A percentile compares a stretch with the other conserved stretches of the same genome.
These are phyloP conservation scores for Vitis labrusca DNA, from an alignment of 164 flowering plant species.

Conservation along the genomic window DNA sequence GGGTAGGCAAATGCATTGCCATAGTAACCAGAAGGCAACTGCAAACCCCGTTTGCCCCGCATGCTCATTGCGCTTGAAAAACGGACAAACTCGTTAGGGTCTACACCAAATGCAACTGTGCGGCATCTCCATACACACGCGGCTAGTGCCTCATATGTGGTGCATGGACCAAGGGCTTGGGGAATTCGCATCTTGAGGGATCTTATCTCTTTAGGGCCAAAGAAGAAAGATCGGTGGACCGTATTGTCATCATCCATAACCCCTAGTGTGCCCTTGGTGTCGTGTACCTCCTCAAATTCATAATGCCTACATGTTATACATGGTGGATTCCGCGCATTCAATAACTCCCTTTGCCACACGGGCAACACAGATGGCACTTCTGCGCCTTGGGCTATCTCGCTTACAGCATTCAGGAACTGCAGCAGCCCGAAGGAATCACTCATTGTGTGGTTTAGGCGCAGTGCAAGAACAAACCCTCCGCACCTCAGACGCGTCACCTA, in stretches of 20 bases:
- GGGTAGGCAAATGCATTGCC: constrained; percentile 16
- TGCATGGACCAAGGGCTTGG: constrained; percentile 7
- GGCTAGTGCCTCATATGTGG: constrained; percentile 12
- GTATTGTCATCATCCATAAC: constrained; percentile 17
- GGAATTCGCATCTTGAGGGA: constrained; percentile 24
- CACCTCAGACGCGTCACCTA: constrained; percentile 35
- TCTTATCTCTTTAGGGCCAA: constrained; percentile 29
- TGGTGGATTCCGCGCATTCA: constrained; percentile 31
- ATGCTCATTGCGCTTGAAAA: not conserved
- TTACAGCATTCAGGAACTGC: constrained; percentile 33
- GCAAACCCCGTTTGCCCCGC: constrained; percentile 6
- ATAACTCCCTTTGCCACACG: constrained; percentile 35
- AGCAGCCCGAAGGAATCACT: constrained; percentile 34
- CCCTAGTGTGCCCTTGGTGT: constrained; percentile 18
- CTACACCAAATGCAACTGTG: constrained; percentile 1
- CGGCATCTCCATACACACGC: constrained; percentile 12
- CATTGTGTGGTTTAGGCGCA: constrained; percentile 43
- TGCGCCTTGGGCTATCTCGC: constrained; percentile 33
- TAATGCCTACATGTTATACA: constrained; percentile 27
- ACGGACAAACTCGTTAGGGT: not conserved
- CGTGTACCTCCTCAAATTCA: constrained; percentile 27
- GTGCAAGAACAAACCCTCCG: constrained; percentile 39
- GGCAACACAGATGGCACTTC: constrained; percentile 21
- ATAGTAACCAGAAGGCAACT: constrained; percentile 20
- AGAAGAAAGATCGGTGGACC: constrained; percentile 36